These are phyloP conservation scores for Chlorencoelia australis DNA, from an alignment of 2,329 filamentous ascomycete genomes.

Conservation along the genomic window DNA sequence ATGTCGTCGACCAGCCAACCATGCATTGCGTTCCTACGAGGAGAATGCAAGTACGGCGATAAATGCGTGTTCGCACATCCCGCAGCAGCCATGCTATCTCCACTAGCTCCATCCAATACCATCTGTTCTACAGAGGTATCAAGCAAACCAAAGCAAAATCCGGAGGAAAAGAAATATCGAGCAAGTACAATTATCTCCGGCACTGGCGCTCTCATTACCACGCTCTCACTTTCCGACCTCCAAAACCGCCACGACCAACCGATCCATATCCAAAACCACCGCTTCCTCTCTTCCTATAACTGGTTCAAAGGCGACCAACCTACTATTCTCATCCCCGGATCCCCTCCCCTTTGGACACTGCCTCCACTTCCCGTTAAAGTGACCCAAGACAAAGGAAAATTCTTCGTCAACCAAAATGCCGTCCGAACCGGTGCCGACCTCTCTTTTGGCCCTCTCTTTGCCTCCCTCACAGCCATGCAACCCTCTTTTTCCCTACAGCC, in stretches of 20 bases:
- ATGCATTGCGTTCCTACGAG: too few species aligned
- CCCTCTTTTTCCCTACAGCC: conserved; percentile 16
- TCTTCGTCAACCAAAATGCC: conserved; percentile 24
- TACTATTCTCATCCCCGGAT: conserved; percentile 17
- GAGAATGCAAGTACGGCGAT: too few species aligned
- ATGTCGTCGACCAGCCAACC: too few species aligned
- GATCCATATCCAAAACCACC: conserved; percentile 8
- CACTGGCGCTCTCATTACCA: conserved; percentile 6
- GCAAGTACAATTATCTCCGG: too few species aligned
- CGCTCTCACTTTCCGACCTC: background rate
- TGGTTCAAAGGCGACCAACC: conserved; percentile 10
- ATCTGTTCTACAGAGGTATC: too few species aligned
- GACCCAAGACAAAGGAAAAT: conserved; percentile 10
- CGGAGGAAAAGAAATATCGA: too few species aligned
- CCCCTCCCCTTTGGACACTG: conserved; percentile 10
- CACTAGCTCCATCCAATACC: too few species aligned
- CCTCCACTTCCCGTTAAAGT: conserved; percentile 15
- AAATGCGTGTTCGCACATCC: too few species aligned
- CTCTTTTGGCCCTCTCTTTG: conserved; percentile 22
- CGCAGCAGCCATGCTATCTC: too few species aligned
- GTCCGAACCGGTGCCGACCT: conserved; percentile 22
- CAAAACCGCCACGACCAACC: background rate
- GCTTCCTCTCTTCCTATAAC: conserved; percentile 19
- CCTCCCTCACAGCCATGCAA: conserved; percentile 16
- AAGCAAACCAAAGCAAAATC: too few species aligned